phyloP scores from a whole-genome alignment of 1,284 basidiomycete genomes.

The Heterobasidion annosum region DNA sequence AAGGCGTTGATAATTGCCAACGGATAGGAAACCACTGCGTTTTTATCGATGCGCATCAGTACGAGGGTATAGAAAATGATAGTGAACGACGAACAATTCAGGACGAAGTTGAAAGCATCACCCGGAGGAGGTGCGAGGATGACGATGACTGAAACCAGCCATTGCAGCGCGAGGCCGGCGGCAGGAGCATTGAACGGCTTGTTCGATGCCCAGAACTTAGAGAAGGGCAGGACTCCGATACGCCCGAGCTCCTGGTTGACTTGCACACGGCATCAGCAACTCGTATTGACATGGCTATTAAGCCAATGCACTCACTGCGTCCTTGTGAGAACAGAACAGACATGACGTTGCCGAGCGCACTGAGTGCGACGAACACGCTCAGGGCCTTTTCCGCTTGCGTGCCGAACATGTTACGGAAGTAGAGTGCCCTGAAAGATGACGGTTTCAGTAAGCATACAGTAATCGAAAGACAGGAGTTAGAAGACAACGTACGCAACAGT shows the following conservation, averaged over 20 bases:
- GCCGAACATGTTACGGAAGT: conserved; percentile 63
- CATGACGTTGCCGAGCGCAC: conserved; percentile 53
- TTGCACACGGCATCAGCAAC: conserved; percentile 14
- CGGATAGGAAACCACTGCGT: conserved; percentile 44
- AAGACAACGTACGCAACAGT: conserved; percentile 45
- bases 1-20: conserved; percentile 45
- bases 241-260: conserved; percentile 65
- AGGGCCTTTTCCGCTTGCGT: conserved; percentile 48
- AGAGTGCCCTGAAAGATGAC: conserved; percentile 37
- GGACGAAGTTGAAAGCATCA: conserved; percentile 59
- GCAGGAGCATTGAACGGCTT: conserved; percentile 55
- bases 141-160: conserved; percentile 39
- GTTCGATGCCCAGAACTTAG: conserved; percentile 54
- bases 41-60: background rate
- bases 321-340: conserved; percentile 56
- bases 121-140: conserved; percentile 47
- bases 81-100: conserved; percentile 29
- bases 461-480: background rate
- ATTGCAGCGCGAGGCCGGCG: conserved; percentile 48
- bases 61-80: background rate
- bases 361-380: conserved; percentile 53
- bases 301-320: conserved; percentile 19
- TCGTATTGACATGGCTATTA: too few relatives aligned
- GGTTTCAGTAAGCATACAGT: background rate
- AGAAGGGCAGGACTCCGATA: conserved; percentile 55